These are phyloP conservation scores for Balamuthia mandrillaris DNA, from an alignment of 208 protist genomes.

Conservation along the genomic window DNA sequence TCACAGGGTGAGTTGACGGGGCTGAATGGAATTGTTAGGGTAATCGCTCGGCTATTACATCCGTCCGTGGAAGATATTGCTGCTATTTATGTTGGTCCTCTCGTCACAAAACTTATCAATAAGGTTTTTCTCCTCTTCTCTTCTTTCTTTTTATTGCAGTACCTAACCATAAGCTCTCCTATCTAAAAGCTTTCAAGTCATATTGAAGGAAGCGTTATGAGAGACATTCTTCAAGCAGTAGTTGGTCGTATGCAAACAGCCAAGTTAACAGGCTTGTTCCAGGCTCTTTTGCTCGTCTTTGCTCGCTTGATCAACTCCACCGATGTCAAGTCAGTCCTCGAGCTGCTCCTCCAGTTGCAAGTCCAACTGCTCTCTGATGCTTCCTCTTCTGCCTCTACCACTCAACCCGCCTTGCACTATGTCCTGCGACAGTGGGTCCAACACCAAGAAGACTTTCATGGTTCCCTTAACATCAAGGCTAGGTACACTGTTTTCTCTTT, in stretches of 20 bases:
- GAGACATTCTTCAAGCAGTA: conserved; percentile 21
- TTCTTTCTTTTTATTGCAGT: no score
- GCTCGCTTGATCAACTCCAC: neutral
- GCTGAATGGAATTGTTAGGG: no score
- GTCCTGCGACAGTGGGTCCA: neutral
- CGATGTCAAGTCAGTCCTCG: neutral
- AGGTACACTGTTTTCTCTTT: no score
- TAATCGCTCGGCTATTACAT: neutral
- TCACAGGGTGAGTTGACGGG: no score
- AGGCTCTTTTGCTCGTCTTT: conserved; percentile 17
- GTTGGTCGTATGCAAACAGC: neutral
- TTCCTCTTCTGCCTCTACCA: no score
- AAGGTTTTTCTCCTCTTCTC: neutral
- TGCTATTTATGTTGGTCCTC: conserved; percentile 3
- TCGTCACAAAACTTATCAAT: conserved; percentile 10
- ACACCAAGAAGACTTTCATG: conserved; percentile 27
- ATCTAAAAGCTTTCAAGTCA: no score
- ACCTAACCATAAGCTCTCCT: no score
- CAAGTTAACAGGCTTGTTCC: neutral
- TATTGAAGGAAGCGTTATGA: neutral
- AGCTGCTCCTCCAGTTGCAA: neutral
- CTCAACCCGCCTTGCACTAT: no score
- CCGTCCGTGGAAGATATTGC: neutral
- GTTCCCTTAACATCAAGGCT: conserved; percentile 23
- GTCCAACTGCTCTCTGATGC: neutral